These are phyloP conservation scores for Esteya vermicola DNA, from an alignment of 2,329 filamentous ascomycete species.

Conservation along the genomic window DNA sequence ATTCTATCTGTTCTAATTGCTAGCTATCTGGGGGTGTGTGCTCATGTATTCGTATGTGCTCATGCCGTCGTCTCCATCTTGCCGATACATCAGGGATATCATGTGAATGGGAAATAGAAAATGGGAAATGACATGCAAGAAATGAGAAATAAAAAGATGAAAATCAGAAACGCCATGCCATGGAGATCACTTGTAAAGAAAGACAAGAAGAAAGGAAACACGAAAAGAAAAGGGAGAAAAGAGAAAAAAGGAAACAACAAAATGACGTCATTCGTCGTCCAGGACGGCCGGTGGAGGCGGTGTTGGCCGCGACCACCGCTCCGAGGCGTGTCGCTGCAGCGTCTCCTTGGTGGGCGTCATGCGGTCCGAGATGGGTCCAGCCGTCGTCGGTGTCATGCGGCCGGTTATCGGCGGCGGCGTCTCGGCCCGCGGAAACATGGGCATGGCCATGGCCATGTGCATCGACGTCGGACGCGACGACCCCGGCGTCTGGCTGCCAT, in stretches of 20 bases:
- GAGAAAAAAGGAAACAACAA: background rate
- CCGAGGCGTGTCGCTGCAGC: constrained; percentile 5
- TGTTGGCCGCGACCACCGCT: constrained; percentile 4
- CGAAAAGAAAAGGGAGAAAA: background rate
- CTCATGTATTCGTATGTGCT: too few species aligned
- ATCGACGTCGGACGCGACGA: background rate
- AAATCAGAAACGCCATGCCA: too few species aligned
- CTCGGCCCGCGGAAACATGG: too few species aligned
- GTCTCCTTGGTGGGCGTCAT: constrained; percentile 8
- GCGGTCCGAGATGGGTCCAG: background rate
- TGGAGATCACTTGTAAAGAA: too few species aligned
- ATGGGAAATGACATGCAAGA: background rate
- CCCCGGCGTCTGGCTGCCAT: too few species aligned
- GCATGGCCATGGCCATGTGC: background rate
- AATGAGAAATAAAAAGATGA: background rate
- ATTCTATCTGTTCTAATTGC: too few species aligned
- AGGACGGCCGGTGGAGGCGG: background rate
- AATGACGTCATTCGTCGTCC: background rate
- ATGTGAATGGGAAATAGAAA: background rate
- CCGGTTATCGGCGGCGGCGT: background rate
- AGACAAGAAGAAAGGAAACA: too few species aligned
- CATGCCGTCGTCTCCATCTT: constrained; percentile 1
- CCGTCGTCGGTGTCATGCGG: background rate
- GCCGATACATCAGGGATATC: too few species aligned
- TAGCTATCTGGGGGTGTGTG: too few species aligned